A percentile compares a stretch with the other conserved stretches of the same genome.
Conservation (phyloP, 2,329 filamentous ascomycete species). For the Ceratocystis lukuohia region DNA sequence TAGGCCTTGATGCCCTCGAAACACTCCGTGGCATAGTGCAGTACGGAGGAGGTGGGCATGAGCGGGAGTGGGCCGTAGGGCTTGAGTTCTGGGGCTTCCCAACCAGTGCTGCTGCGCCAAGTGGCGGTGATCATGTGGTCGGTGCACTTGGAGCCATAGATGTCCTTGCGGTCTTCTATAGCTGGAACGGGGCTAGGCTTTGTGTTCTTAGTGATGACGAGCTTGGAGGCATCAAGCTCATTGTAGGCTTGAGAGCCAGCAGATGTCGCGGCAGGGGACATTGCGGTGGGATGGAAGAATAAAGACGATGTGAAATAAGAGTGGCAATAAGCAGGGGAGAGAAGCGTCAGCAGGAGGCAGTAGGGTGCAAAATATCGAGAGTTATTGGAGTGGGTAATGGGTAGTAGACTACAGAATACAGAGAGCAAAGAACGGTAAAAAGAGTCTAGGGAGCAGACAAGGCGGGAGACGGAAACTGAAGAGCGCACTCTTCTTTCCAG, state of each 20-base stretch:
- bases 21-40: slow-evolving; percentile 85
- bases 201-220: slow-evolving; percentile 41
- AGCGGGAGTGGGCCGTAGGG: slow-evolving; percentile 66
- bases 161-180: slow-evolving; percentile 34
- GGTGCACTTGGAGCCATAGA: slow-evolving; percentile 47
- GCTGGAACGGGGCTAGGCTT: slow-evolving; percentile 40
- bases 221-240: slow-evolving; percentile 49
- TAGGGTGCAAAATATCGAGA: neutral
- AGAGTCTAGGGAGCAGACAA: neutral
- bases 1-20: slow-evolving; percentile 79
- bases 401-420: neutral
- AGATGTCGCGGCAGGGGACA: slow-evolving; percentile 21
- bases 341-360: neutral
- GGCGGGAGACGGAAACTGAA: neutral
- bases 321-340: neutral
- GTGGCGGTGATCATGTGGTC: slow-evolving; percentile 77
- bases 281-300: slow-evolving; percentile 7
- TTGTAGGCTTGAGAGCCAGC: slow-evolving; percentile 35
- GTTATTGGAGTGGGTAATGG: neutral
- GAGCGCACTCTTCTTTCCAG: no score
- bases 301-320: neutral
- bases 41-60: slow-evolving; percentile 64
- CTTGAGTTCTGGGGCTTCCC: slow-evolving; percentile 58
- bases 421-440: neutral
- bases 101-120: slow-evolving; percentile 55